Evolutionary conservation across 192 early-diverging fungal species (phyloP).

Genomic region (Umbelopsis sp.): DNA sequence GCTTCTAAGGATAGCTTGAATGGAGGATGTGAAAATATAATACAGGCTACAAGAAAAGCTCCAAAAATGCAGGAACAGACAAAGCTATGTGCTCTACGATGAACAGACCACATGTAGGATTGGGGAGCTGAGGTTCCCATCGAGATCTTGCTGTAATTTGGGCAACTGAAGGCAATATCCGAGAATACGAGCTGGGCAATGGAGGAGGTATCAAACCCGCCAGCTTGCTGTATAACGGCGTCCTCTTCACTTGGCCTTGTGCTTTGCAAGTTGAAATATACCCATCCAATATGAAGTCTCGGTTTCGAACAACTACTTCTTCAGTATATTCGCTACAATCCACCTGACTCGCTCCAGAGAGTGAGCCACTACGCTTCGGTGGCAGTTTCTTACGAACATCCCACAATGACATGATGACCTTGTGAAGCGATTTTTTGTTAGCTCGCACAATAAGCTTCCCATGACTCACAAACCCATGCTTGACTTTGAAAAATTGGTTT

Average conservation of each 20-base stretch:
- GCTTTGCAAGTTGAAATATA: slow-evolving; percentile 9
- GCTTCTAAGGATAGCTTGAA: too few species aligned
- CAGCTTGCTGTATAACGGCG: not conserved
- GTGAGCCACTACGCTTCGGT: slow-evolving; percentile 27
- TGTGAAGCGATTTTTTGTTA: slow-evolving; percentile 7
- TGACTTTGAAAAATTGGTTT: slow-evolving; percentile 31
- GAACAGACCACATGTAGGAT: slow-evolving; percentile 38
- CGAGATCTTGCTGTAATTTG: not conserved
- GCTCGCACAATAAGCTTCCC: slow-evolving; percentile 32
- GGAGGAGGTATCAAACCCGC: slow-evolving; percentile 11
- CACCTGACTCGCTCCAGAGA: slow-evolving; percentile 31
- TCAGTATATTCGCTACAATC: slow-evolving; percentile 16
- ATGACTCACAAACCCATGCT: slow-evolving; percentile 40
- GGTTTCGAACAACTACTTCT: not conserved
- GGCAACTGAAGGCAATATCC: not conserved
- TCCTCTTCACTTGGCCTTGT: not conserved
- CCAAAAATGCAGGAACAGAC: slow-evolving; percentile 30
- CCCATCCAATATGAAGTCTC: not conserved
- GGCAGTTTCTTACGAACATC: slow-evolving; percentile 35
- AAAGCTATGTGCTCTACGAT: slow-evolving; percentile 28
- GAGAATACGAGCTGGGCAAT: slow-evolving; percentile 15
- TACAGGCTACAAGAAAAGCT: slow-evolving; percentile 23
- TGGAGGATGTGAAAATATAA: not conserved
- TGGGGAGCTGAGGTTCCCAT: slow-evolving; percentile 4
- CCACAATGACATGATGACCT: slow-evolving; percentile 30